phyloP scores from a whole-genome alignment of 2,329 filamentous ascomycete genomes.

The Simplicillium sp. region DNA sequence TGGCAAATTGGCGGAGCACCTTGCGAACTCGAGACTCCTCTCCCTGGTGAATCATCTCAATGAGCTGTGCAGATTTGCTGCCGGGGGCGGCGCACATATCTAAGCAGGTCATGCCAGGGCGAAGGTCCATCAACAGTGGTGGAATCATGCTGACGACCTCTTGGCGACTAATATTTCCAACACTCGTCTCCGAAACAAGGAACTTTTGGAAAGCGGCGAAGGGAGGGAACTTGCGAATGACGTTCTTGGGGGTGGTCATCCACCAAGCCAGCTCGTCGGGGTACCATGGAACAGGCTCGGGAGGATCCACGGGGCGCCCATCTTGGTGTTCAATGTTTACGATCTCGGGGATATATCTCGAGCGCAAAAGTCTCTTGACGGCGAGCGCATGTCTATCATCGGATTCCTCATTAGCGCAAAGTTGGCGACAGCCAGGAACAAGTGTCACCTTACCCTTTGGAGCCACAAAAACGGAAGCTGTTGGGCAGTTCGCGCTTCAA shows the following conservation, averaged over 20 bases:
- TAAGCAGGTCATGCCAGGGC: slow-evolving; percentile 83
- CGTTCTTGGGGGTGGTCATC: slow-evolving; percentile 96
- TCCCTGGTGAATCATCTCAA: slow-evolving; percentile 87
- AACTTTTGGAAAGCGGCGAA: slow-evolving; percentile 97
- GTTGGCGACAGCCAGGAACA: background rate
- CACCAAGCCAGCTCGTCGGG: slow-evolving; percentile 92
- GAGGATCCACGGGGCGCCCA: slow-evolving; percentile 72
- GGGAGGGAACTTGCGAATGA: slow-evolving; percentile 85
- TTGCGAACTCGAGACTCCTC: slow-evolving; percentile 80
- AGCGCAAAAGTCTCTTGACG: slow-evolving; percentile 80
- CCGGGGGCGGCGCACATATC: slow-evolving; percentile 96
- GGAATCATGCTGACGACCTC: slow-evolving; percentile 99
- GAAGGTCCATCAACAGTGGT: slow-evolving; percentile 82
- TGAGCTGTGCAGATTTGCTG: slow-evolving; percentile 90
- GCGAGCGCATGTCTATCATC: slow-evolving; percentile 69
- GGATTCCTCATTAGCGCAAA: slow-evolving; percentile 4
- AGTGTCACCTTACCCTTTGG: slow-evolving; percentile 57
- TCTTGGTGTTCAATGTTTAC: slow-evolving; percentile 74
- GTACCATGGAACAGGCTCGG: slow-evolving; percentile 80
- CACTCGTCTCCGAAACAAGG: slow-evolving; percentile 90
- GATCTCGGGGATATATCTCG: slow-evolving; percentile 86
- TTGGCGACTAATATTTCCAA: slow-evolving; percentile 95
- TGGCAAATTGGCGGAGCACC: slow-evolving; percentile 54
- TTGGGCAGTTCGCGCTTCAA: slow-evolving; percentile 83
- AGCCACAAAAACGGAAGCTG: slow-evolving; percentile 95